Evolutionary conservation across 306 rosid genomes (phyloP).

Genomic region (Cyamopsis tetragonoloba): DNA sequence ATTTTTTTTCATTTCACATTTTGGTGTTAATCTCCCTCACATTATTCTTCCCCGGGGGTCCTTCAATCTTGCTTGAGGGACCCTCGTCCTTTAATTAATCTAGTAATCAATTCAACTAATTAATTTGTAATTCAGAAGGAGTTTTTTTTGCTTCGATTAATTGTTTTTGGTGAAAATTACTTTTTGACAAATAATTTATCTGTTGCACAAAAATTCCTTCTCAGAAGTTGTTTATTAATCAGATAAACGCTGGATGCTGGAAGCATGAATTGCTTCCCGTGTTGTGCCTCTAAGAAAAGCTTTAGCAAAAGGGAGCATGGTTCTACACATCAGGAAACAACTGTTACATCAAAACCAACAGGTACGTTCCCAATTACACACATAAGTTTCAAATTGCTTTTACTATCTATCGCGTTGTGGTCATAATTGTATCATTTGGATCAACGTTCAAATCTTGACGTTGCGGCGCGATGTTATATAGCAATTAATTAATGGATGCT

Average conservation of each 20-base stretch:
- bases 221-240: background rate
- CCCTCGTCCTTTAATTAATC: conserved; percentile 42
- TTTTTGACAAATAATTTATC: background rate
- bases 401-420: too few species aligned
- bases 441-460: too few species aligned
- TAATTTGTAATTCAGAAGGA: too few species aligned
- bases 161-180: background rate
- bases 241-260: background rate
- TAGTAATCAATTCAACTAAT: too few species aligned
- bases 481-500: too few species aligned
- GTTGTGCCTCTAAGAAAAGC: conserved; percentile 54
- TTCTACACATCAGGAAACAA: background rate
- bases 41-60: conserved; percentile 53
- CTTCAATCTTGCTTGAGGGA: conserved; percentile 71
- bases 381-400: too few species aligned
- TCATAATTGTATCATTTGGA: too few species aligned
- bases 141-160: background rate
- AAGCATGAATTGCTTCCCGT: conserved; percentile 83
- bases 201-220: too few species aligned
- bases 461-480: too few species aligned
- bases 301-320: conserved; percentile 30
- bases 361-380: conserved; percentile 32
- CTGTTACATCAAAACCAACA: conserved; percentile 15
- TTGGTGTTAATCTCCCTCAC: background rate
- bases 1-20: conserved; percentile 20